phyloP scores from a whole-genome alignment of 495 filamentous ascomycete genomes.

The Talaromyces adpressus region DNA sequence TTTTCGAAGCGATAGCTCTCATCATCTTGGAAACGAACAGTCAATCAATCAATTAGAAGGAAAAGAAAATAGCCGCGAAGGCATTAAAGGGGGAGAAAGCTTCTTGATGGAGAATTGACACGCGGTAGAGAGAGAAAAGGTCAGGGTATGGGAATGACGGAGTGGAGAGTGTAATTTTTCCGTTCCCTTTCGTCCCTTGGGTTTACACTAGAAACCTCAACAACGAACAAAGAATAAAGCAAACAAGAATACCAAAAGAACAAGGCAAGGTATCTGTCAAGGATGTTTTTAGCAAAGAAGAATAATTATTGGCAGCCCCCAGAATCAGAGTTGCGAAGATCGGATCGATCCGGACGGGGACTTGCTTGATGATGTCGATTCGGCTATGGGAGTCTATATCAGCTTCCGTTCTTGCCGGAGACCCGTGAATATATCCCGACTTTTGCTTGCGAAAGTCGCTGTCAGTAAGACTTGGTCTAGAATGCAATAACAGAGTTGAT shows the following conservation, averaged over 20 bases:
- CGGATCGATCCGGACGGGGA: not conserved
- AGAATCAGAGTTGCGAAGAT: not conserved
- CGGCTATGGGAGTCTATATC: not conserved
- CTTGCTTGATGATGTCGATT: not conserved
- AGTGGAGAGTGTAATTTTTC: not conserved
- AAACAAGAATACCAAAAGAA: not conserved
- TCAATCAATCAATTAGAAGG: slow-evolving; percentile 9
- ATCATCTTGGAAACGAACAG: slow-evolving; percentile 31
- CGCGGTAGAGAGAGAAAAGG: not conserved
- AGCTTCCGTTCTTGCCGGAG: not conserved
- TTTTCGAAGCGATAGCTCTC: slow-evolving; percentile 37
- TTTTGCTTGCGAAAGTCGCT: not conserved
- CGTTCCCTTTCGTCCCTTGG: not conserved
- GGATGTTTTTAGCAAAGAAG: not conserved
- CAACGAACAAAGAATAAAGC: not conserved
- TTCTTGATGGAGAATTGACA: not conserved
- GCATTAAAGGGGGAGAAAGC: not conserved
- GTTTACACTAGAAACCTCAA: not conserved
- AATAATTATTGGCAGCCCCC: not conserved
- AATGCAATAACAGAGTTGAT: not conserved
- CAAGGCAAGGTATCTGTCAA: not conserved
- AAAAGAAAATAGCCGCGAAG: slow-evolving; percentile 6
- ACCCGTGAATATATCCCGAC: not conserved
- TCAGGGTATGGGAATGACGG: not conserved
- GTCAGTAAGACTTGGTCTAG: too few species aligned